phyloP scores from a whole-genome alignment of 148 eudicot species.

The Camellia granthamiana region DNA sequence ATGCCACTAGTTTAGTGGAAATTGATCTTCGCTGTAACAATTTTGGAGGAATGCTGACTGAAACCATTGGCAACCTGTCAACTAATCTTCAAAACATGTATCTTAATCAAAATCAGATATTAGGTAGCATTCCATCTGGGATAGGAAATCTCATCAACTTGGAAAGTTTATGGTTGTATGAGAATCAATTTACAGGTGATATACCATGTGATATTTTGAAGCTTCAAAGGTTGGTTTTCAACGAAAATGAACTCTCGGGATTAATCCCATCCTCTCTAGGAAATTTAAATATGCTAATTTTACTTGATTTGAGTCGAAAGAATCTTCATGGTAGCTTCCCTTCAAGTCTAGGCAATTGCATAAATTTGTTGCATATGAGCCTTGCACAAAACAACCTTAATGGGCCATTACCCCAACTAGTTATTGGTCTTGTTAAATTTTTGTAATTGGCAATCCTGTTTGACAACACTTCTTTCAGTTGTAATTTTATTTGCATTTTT shows the following conservation, averaged over 20 bases:
- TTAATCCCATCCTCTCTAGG: constrained; percentile 15
- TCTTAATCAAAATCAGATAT: neutral
- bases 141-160: constrained; percentile 12
- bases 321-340: constrained; percentile 8
- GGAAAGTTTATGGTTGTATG: neutral
- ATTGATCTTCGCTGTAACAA: neutral
- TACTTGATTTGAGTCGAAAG: neutral
- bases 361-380: neutral
- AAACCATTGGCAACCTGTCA: constrained; percentile 17
- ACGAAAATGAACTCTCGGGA: neutral
- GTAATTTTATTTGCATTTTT: no score
- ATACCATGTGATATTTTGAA: constrained; percentile 8
- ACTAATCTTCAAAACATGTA: neutral
- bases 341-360: constrained; percentile 14
- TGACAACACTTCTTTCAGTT: no score
- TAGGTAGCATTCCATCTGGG: constrained; percentile 15
- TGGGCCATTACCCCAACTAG: neutral
- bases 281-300: constrained; percentile 5
- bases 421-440: no score
- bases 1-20: neutral
- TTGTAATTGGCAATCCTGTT: no score
- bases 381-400: constrained; percentile 4
- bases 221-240: neutral
- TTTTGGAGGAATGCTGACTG: constrained; percentile 1
- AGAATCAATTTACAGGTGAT: neutral